phyloP scores from a whole-genome alignment of 2,329 filamentous ascomycete genomes.

The Trichocomaceae sp. region DNA sequence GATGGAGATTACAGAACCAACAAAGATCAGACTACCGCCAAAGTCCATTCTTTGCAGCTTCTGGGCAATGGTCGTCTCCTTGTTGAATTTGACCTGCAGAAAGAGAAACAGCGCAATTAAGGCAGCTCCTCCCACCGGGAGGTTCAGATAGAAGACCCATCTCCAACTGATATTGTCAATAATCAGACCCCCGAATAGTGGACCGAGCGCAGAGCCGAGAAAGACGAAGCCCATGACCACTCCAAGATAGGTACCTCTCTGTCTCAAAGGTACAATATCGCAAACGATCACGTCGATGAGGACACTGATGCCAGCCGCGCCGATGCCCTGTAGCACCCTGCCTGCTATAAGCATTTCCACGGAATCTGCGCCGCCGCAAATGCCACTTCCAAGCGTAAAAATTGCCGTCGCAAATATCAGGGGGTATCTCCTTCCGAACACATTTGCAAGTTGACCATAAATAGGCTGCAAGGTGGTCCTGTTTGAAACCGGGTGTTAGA shows the following conservation, averaged over 20 bases:
- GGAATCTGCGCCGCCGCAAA: constrained; percentile 45
- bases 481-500: not conserved
- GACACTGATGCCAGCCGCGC: constrained; percentile 38
- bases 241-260: constrained; percentile 24
- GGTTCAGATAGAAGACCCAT: constrained; percentile 29
- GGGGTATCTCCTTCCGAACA: constrained; percentile 46
- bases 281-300: constrained; percentile 41
- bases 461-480: constrained; percentile 44
- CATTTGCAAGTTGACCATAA: constrained; percentile 45
- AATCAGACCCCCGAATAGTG: constrained; percentile 32
- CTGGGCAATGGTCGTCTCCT: constrained; percentile 4
- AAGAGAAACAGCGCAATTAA: constrained; percentile 22
- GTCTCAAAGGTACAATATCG: constrained; percentile 40
- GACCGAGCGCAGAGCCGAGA: constrained; percentile 43
- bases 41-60: constrained; percentile 22
- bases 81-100: constrained; percentile 16
- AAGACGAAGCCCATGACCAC: constrained; percentile 18
- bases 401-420: constrained; percentile 38
- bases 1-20: constrained; percentile 21
- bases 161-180: constrained; percentile 23
- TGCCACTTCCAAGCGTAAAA: constrained; percentile 48
- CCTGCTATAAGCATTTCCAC: constrained; percentile 47
- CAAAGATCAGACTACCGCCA: constrained; percentile 24
- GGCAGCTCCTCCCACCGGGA: constrained; percentile 21
- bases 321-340: constrained; percentile 49